Conservation (phyloP, 345 rosid genomes). For the Combretum micranthum region DNA sequence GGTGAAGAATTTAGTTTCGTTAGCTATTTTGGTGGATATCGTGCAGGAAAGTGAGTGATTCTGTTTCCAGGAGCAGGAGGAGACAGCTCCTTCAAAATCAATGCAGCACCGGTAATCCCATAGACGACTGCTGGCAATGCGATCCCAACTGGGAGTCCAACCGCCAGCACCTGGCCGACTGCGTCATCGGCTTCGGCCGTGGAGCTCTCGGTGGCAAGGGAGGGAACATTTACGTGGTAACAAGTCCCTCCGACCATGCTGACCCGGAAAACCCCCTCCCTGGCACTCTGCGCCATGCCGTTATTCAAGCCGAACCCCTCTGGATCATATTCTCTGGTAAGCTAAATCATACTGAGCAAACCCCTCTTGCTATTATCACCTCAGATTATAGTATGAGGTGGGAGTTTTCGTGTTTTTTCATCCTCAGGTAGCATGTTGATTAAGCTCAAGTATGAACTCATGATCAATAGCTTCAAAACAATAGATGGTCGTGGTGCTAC, state of each 20-base stretch:
- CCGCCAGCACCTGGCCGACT: slow-evolving; percentile 13
- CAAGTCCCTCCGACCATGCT: slow-evolving; percentile 5
- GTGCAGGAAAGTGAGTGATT: slow-evolving; percentile 15
- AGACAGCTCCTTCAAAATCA: slow-evolving; percentile 8
- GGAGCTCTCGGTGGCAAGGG: slow-evolving; percentile 15
- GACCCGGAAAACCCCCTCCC: slow-evolving; percentile 15
- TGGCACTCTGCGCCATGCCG: slow-evolving; percentile 20
- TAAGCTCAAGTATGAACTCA: slow-evolving; percentile 15
- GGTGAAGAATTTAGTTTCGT: too few relatives aligned
- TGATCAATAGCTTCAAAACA: slow-evolving; percentile 17
- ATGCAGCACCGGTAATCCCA: slow-evolving; percentile 14
- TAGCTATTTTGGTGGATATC: neutral
- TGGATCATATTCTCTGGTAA: slow-evolving; percentile 18
- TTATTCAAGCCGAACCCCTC: slow-evolving; percentile 17
- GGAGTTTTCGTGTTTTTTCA: neutral
- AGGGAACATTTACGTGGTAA: slow-evolving; percentile 6
- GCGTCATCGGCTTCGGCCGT: slow-evolving; percentile 14
- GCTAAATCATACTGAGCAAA: neutral
- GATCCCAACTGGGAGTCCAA: slow-evolving; percentile 11
- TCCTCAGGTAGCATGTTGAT: slow-evolving; percentile 15
- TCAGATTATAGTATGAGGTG: too few relatives aligned
- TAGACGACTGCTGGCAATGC: slow-evolving; percentile 17
- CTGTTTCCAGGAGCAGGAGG: neutral
- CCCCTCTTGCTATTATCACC: neutral
- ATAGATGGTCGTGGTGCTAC: slow-evolving; percentile 20